Percentiles rank a stretch among this genome's conserved stretches.
Evolutionary conservation across 73 alveolate species (phyloP).

Genomic region (Loxodes magnus): DNA sequence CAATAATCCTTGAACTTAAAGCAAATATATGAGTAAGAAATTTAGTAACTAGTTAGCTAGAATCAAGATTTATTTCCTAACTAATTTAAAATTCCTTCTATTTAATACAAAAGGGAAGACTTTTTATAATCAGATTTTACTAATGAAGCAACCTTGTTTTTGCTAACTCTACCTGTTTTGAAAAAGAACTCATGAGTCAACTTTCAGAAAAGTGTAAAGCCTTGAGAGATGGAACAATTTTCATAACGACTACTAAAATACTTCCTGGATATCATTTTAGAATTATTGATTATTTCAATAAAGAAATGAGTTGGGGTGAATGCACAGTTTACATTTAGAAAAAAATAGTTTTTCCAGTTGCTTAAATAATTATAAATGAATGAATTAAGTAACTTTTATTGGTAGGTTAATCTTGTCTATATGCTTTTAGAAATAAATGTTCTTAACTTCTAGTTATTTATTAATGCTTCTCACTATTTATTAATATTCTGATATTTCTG

Average conservation of each 20-base stretch:
- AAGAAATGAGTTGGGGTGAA: conserved; percentile 80
- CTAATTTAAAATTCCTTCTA: conserved; percentile 19
- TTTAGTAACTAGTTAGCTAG: conserved; percentile 26
- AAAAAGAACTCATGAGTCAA: conserved; percentile 50
- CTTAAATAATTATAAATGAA: no score
- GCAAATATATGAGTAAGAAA: conserved; percentile 14
- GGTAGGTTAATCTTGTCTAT: no score
- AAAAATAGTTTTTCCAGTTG: no score
- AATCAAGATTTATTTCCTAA: conserved; percentile 28
- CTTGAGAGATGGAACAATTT: conserved; percentile 35
- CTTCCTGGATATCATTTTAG: conserved; percentile 64
- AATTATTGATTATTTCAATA: conserved; percentile 36
- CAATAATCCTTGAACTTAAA: conserved; percentile 10
- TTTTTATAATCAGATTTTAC: conserved; percentile 59
- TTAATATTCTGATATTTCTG: no score
- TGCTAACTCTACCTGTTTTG: conserved; percentile 86
- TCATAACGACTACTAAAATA: conserved; percentile 62
- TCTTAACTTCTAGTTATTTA: no score
- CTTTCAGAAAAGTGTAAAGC: conserved; percentile 73
- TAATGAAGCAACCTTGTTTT: conserved; percentile 66
- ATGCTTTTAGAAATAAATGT: no score
- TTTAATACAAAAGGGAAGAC: conserved; percentile 55
- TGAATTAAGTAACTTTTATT: no score
- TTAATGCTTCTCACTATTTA: no score
- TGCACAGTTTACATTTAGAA: conserved; percentile 71